A percentile compares a stretch with the other conserved stretches of the same genome.
These are phyloP conservation scores for Gautieria morchelliformis DNA, from an alignment of 768 basidiomycete species.

Conservation along the genomic window DNA sequence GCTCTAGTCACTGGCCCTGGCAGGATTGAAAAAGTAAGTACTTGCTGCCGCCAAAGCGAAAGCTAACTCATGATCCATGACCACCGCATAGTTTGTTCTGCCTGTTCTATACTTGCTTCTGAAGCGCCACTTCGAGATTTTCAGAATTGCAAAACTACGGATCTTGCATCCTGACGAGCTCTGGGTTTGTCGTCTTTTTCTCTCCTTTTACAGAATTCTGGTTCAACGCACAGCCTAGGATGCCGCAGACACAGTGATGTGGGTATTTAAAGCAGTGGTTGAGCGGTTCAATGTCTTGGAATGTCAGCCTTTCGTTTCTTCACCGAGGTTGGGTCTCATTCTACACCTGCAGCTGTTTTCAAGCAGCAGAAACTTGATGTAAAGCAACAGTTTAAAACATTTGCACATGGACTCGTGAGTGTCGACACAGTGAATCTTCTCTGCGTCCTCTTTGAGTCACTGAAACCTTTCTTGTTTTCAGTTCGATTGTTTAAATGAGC, in stretches of 20 bases:
- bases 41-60: background rate
- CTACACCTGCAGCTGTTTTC: background rate
- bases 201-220: background rate
- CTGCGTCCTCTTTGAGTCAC: background rate
- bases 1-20: slow-evolving; percentile 18
- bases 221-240: slow-evolving; percentile 7
- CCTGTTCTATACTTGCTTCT: slow-evolving; percentile 11
- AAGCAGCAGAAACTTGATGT: background rate
- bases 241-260: background rate
- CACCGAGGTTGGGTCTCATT: background rate
- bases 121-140: slow-evolving; percentile 13
- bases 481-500: background rate
- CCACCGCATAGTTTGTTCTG: slow-evolving; percentile 6
- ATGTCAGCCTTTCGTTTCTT: background rate
- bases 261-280: slow-evolving; percentile 6
- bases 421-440: slow-evolving; percentile 6
- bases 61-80: background rate
- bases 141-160: slow-evolving; percentile 16
- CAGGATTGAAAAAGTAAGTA: slow-evolving; percentile 20
- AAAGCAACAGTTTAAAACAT: slow-evolving; percentile 13
- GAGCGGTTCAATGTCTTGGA: slow-evolving; percentile 17
- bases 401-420: background rate
- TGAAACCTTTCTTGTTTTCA: background rate
- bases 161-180: slow-evolving; percentile 22
- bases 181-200: slow-evolving; percentile 4